Evolutionary conservation across 1,139 yeast species (phyloP), one percentile per base, ranked within the genome.

Genomic region (Blastobotrys aristatus): DNA sequence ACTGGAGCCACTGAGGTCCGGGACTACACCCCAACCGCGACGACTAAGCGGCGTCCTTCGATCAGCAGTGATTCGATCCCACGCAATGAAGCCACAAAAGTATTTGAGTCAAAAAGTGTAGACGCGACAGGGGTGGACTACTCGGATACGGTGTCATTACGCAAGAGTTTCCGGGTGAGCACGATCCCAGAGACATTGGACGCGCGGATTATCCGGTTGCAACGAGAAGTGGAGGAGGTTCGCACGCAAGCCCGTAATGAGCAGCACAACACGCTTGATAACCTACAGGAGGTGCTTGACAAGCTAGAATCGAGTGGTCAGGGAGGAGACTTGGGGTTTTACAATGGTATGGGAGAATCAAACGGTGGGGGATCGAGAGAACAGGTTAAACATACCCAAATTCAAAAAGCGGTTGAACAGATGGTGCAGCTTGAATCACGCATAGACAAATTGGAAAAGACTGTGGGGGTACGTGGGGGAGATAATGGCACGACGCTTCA

Each of bases 181-280:
- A 36, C 45, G 10, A 40, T 43, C n/a, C 47, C 47, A 6, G 50
- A 48, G 38, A 44, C 46, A 8, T 20, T 60, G 7, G 72, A 66
- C 17, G 77, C 75, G 57, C 72, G 69, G 53, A 53, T 79, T 33
- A 68, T 70, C 1, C 58, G 83, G 44, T 70, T 79, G 32, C 59
- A 67, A 29, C 57, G 69, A 27, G 82, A 77, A 52, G 60, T 78
- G 37, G 68, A 68, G 30, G 78, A 74, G 48, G 57, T 75, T 11
- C n/a, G 38, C 4, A 21, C 27, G 16, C 41, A 41, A 29, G 32
- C 14, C 11, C 17, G 38, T 5, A 17, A 30, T 17, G 10, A 24
- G 27, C 27, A 24, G 27, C 27, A 24, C 10, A 37, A 26, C 20
- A 21, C 40, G 14, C 8, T 43, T 34, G 47, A 43, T 16, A 46